Base-by-base conservation (phyloP, 495 filamentous ascomycete genomes). In the Paragyromitra xinjiangensis region DNA sequence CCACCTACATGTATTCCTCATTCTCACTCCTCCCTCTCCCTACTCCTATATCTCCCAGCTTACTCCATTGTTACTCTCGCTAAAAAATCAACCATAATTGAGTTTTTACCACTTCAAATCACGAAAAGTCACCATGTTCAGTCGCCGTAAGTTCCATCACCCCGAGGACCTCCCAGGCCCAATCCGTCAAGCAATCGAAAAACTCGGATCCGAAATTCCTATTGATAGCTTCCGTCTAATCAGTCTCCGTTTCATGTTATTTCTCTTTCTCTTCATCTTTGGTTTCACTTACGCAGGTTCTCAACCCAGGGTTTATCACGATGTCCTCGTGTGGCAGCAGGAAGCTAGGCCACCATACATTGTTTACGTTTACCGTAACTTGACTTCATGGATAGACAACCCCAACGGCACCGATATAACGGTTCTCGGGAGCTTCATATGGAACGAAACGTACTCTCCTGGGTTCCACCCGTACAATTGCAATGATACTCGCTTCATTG, bases 341-440 rank as follows among this genome's bases (percentile, higher is more conserved):
- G 51, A 78, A 7, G 40, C 62, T 19, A 70, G n/a, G 11, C 65
- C 73, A 11, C 77, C 73, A 50, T 71, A 71, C 40, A 53, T 65
- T 9, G 73, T 78, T 42, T 77, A 76, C 22, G 68, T 78, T 29
- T 78, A 78, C 24, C 73, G 77, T 5, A 78, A 78, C 50, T 19
- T 71, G 51, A 78, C 65, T 16, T 78, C 65, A 11, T 78, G 59
- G 73, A 44, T 59, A 62, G 59, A 62, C 9, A 66, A 24, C n/a
- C 58, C 45, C 26, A 42, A 71, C 24, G n/a, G 50, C 16, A 56
- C 61, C 12, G 53, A 64, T 51, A 78, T 51, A 24, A 77, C 76
- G 6, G 9, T 71, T 8, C 39, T 71, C 11, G 53, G 40, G 16
- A 77, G 64, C 6, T 78, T 78, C 19, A 1, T 78, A 12, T 78